Conservation (phyloP, 352 stramenopile species). For the Phytopythium montanum region DNA sequence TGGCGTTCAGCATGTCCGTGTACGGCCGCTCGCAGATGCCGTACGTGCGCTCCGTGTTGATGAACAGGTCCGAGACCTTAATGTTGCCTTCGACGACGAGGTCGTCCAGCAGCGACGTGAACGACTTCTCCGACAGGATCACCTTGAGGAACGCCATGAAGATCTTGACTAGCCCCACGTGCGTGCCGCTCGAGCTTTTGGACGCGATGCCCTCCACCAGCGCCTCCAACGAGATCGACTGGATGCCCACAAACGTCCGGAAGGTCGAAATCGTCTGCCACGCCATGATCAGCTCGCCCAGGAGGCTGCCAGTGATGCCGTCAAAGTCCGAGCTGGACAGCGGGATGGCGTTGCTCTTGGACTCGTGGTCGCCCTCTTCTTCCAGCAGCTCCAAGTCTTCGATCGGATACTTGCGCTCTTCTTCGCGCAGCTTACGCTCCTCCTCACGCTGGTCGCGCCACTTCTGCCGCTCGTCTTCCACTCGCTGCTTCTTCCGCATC, state of each 20-base stretch:
- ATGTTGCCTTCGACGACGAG: slow-evolving; percentile 79
- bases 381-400: slow-evolving; percentile 65
- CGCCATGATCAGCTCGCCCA: slow-evolving; percentile 75
- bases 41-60: slow-evolving; percentile 68
- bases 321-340: slow-evolving; percentile 35
- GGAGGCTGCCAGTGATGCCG: slow-evolving; percentile 46
- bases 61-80: slow-evolving; percentile 75
- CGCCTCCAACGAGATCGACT: slow-evolving; percentile 58
- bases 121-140: slow-evolving; percentile 77
- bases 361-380: slow-evolving; percentile 23
- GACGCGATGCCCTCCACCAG: slow-evolving; percentile 51
- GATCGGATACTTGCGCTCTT: slow-evolving; percentile 63
- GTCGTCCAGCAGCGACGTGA: slow-evolving; percentile 70
- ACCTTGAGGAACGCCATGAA: slow-evolving; percentile 71
- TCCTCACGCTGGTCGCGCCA: slow-evolving; percentile 56
- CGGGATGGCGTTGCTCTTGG: slow-evolving; percentile 29
- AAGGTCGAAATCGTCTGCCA: slow-evolving; percentile 81
- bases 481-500: slow-evolving; percentile 32
- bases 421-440: slow-evolving; percentile 54
- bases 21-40: slow-evolving; percentile 67
- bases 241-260: slow-evolving; percentile 59
- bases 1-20: slow-evolving; percentile 66
- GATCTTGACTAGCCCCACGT: slow-evolving; percentile 51
- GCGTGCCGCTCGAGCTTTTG: slow-evolving; percentile 34
- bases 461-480: slow-evolving; percentile 44